A percentile compares a stretch with the other conserved stretches of the same genome.
These are phyloP conservation scores for Starmerella asiatica DNA, from an alignment of 805 yeast genomes.

Conservation along the genomic window DNA sequence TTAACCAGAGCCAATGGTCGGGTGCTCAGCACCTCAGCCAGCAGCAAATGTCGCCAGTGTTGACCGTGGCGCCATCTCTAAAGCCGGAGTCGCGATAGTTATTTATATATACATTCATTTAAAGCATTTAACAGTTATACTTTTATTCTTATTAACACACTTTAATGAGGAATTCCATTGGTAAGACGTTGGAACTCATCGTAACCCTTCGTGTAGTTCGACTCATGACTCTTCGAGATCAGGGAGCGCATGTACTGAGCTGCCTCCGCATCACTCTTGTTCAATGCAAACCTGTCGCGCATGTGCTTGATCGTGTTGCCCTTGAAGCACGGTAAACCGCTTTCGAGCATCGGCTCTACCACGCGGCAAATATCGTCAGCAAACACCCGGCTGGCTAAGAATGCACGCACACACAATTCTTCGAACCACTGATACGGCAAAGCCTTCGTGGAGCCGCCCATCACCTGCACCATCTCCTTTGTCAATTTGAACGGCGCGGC, in stretches of 20 bases:
- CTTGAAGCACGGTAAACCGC: constrained; percentile 94
- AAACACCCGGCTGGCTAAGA: constrained; percentile 73
- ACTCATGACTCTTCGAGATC: constrained; percentile 70
- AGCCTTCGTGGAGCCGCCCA: constrained; percentile 81
- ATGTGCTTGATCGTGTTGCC: constrained; percentile 69
- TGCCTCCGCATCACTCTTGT: constrained; percentile 73
- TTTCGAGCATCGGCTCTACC: constrained; percentile 83
- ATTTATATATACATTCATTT: background rate
- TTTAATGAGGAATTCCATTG: constrained; percentile 86
- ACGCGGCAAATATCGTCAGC: constrained; percentile 73
- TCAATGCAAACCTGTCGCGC: constrained; percentile 64
- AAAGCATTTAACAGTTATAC: background rate
- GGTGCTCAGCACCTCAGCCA: too few relatives aligned
- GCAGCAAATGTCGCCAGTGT: background rate
- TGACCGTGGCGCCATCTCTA: background rate
- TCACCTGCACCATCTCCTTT: constrained; percentile 86
- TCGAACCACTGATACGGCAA: constrained; percentile 90
- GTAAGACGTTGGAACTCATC: constrained; percentile 95
- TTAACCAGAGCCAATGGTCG: too few relatives aligned
- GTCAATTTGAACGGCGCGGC: constrained; percentile 97
- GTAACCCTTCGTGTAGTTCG: constrained; percentile 82
- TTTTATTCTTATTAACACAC: background rate
- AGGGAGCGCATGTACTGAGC: constrained; percentile 61
- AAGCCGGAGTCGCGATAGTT: background rate
- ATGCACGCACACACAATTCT: constrained; percentile 87